Conservation (phyloP, 495 filamentous ascomycete species). For the Hypoxylon cercidicola region DNA sequence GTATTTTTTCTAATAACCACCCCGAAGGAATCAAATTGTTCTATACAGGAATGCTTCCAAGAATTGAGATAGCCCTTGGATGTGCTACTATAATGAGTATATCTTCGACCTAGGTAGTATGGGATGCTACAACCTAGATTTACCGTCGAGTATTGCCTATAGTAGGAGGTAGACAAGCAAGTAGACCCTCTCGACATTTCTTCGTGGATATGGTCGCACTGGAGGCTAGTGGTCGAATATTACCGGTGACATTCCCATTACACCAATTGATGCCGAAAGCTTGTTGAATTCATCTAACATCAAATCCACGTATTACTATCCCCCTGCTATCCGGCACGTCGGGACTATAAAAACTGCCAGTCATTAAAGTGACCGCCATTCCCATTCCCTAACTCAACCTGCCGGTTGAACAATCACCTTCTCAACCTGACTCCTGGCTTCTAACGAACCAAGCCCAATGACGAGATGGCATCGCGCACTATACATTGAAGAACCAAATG, state of each 20-base stretch:
- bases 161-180: no score
- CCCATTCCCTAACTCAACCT: conserved; percentile 11
- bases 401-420: conserved; percentile 16
- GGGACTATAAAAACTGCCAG: conserved; percentile 27
- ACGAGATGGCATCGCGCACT: conserved; percentile 13
- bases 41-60: no score
- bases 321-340: conserved; percentile 6
- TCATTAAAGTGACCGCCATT: conserved; percentile 21
- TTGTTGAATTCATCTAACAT: conserved; percentile 12
- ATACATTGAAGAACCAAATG: conserved; percentile 28
- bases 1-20: no score
- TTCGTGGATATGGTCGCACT: neutral
- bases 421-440: conserved; percentile 12
- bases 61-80: no score
- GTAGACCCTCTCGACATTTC: neutral
- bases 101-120: no score
- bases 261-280: conserved; percentile 5
- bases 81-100: no score
- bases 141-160: no score
- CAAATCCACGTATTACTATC: conserved; percentile 12
- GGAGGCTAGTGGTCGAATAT: neutral
- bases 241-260: neutral
- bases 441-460: conserved; percentile 18
- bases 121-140: no score
- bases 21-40: no score